These are phyloP conservation scores for Millerozyma acaciae DNA, from an alignment of 805 yeast genomes.

Conservation along the genomic window DNA sequence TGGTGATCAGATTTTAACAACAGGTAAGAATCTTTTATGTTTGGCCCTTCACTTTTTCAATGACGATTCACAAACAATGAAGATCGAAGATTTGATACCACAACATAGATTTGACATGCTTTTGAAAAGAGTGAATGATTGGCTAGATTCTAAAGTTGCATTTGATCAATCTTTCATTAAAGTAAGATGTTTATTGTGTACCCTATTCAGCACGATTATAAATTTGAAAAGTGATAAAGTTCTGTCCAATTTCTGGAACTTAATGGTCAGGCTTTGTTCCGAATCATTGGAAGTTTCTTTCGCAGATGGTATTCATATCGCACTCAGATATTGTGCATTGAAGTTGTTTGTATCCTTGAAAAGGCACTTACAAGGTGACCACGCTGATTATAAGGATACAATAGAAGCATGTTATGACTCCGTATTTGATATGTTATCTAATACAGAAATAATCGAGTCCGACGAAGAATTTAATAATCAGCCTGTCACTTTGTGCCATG, in stretches of 20 bases:
- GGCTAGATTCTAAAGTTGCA: slow-evolving; percentile 62
- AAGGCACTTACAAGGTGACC: slow-evolving; percentile 8
- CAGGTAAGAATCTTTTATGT: slow-evolving; percentile 46
- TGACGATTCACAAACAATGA: slow-evolving; percentile 25
- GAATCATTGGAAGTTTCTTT: slow-evolving; percentile 44
- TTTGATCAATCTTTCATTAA: slow-evolving; percentile 52
- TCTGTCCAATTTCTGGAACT: slow-evolving; percentile 32
- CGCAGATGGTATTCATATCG: slow-evolving; percentile 34
- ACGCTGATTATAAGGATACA: slow-evolving; percentile 31
- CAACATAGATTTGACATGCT: slow-evolving; percentile 64
- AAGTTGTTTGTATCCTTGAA: slow-evolving; percentile 34
- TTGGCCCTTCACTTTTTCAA: slow-evolving; percentile 42
- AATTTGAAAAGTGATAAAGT: slow-evolving; percentile 10
- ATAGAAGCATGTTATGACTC: slow-evolving; percentile 36
- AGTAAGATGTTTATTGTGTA: slow-evolving; percentile 49
- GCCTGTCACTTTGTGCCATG: slow-evolving; percentile 30
- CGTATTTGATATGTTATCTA: slow-evolving; percentile 40
- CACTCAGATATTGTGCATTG: slow-evolving; percentile 46
- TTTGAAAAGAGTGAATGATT: slow-evolving; percentile 45
- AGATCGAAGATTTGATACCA: slow-evolving; percentile 38
- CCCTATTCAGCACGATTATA: slow-evolving; percentile 34
- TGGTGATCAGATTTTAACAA: slow-evolving; percentile 32
- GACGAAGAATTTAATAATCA: slow-evolving; percentile 27
- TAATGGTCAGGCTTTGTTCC: slow-evolving; percentile 35
- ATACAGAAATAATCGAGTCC: slow-evolving; percentile 14